Percentiles rank a stretch among this genome's conserved stretches.
phyloP scores from a whole-genome alignment of 208 protist species.

The Herpetomonas samuelpessoai region DNA sequence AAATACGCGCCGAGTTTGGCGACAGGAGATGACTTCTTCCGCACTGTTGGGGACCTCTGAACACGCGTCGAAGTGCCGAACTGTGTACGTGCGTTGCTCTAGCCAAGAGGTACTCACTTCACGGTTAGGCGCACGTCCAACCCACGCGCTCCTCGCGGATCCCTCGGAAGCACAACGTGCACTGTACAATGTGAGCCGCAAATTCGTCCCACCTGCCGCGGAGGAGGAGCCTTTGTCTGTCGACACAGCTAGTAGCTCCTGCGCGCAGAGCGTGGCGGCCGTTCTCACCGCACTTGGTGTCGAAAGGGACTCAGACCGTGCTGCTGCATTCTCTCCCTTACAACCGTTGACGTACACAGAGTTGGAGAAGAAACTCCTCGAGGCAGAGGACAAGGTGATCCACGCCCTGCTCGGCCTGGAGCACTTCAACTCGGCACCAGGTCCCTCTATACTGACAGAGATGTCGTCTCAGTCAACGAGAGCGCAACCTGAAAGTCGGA shows the following conservation, averaged over 20 bases:
- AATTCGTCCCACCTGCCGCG: slow-evolving; percentile 40
- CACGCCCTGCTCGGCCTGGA: slow-evolving; percentile 1
- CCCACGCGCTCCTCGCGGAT: slow-evolving; percentile 44
- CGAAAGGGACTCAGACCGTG: background rate
- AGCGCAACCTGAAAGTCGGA: too few species aligned
- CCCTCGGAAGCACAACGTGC: slow-evolving; percentile 57
- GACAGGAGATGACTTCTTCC: slow-evolving; percentile 17
- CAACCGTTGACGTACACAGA: background rate
- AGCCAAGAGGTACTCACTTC: slow-evolving; percentile 24
- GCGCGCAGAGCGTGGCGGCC: slow-evolving; percentile 8
- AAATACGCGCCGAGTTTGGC: slow-evolving; percentile 35
- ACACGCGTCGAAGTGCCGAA: slow-evolving; percentile 10
- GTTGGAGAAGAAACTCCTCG: background rate
- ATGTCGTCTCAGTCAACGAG: too few species aligned
- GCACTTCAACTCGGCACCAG: background rate
- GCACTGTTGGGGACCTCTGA: slow-evolving; percentile 12
- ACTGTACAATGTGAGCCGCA: slow-evolving; percentile 54
- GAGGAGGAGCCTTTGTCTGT: slow-evolving; percentile 23
- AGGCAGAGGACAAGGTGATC: background rate
- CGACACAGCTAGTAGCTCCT: slow-evolving; percentile 19
- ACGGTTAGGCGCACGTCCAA: slow-evolving; percentile 30
- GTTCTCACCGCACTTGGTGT: background rate
- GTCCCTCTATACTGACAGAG: too few species aligned
- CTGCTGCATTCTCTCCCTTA: background rate
- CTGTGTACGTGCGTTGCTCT: slow-evolving; percentile 51